A percentile compares a stretch with the other conserved stretches of the same genome.
Evolutionary conservation across 192 early-diverging fungal genomes (phyloP).

Genomic region (Coemansia sp.): DNA sequence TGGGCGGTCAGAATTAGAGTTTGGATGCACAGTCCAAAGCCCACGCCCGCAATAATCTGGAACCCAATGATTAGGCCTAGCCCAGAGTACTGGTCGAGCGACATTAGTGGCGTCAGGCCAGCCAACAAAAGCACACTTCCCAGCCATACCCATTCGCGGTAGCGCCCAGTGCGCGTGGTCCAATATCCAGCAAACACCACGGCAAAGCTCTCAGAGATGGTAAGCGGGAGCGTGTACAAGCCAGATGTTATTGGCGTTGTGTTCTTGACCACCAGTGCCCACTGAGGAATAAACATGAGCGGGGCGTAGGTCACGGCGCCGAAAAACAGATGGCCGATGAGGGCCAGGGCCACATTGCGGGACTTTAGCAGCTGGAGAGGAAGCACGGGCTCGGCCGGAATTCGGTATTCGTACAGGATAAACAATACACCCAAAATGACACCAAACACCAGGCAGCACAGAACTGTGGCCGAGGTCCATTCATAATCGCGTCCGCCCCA

Average conservation of each 20-base stretch:
- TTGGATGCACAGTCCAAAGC: slow-evolving; percentile 70
- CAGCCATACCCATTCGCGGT: slow-evolving; percentile 58
- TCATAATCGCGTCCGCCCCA: slow-evolving; percentile 53
- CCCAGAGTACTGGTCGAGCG: slow-evolving; percentile 42
- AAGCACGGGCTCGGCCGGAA: slow-evolving; percentile 56
- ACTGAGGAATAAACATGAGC: slow-evolving; percentile 33
- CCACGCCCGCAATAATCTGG: slow-evolving; percentile 63
- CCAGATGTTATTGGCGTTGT: slow-evolving; percentile 24
- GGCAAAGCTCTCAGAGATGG: slow-evolving; percentile 9
- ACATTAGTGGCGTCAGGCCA: slow-evolving; percentile 57
- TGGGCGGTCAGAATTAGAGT: slow-evolving; percentile 64
- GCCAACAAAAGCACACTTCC: slow-evolving; percentile 56
- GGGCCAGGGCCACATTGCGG: slow-evolving; percentile 30
- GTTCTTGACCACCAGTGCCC: slow-evolving; percentile 30
- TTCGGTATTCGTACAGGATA: slow-evolving; percentile 53
- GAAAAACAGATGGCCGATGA: slow-evolving; percentile 17
- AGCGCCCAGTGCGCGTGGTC: slow-evolving; percentile 52
- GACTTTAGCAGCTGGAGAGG: slow-evolving; percentile 52
- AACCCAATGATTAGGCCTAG: slow-evolving; percentile 56
- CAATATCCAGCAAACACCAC: slow-evolving; percentile 57
- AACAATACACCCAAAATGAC: slow-evolving; percentile 34
- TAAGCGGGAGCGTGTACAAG: slow-evolving; percentile 19
- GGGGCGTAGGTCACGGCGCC: slow-evolving; percentile 27
- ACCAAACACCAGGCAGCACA: slow-evolving; percentile 41
- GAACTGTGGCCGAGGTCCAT: slow-evolving; percentile 50